Conservation (phyloP, 1,139 yeast genomes). For the Sugiyamaella neomexicana region DNA sequence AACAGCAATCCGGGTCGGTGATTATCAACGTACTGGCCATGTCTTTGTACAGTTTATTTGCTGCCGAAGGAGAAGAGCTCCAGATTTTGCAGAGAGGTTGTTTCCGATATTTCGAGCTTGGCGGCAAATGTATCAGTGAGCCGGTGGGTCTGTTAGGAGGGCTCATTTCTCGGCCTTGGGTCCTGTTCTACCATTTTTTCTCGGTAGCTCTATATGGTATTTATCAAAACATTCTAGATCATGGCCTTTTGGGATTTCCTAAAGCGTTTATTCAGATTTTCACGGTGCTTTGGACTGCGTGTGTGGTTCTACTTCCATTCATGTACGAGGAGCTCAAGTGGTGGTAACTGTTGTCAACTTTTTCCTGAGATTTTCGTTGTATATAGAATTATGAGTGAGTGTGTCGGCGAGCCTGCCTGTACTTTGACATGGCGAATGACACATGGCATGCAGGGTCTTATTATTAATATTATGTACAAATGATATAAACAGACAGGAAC, state of each 20-base stretch:
- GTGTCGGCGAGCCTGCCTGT: background rate
- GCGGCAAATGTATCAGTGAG: conserved; percentile 74
- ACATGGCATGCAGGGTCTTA: too few relatives aligned
- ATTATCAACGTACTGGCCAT: conserved; percentile 79
- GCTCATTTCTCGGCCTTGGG: conserved; percentile 68
- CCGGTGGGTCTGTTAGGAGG: conserved; percentile 89
- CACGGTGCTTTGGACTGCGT: conserved; percentile 70
- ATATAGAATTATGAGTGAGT: conserved; percentile 1
- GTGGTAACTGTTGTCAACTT: conserved; percentile 20
- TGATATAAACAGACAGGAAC: conserved; percentile 1
- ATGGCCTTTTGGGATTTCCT: conserved; percentile 71
- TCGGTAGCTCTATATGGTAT: conserved; percentile 86
- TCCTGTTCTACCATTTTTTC: conserved; percentile 81
- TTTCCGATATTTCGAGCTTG: conserved; percentile 77
- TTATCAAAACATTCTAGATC: conserved; percentile 61
- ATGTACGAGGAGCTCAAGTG: conserved; percentile 33
- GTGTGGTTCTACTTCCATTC: conserved; percentile 55
- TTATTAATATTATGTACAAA: conserved; percentile 5
- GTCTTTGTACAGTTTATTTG: conserved; percentile 85
- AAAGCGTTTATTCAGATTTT: conserved; percentile 69
- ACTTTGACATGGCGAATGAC: too few relatives aligned
- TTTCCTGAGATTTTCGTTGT: too few relatives aligned
- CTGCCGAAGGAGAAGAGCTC: conserved; percentile 73
- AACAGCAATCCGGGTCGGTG: conserved; percentile 79
- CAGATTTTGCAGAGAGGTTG: conserved; percentile 82